Evolutionary conservation across 106 monocot species (phyloP).

Genomic region (Hemerocallis citrina): DNA sequence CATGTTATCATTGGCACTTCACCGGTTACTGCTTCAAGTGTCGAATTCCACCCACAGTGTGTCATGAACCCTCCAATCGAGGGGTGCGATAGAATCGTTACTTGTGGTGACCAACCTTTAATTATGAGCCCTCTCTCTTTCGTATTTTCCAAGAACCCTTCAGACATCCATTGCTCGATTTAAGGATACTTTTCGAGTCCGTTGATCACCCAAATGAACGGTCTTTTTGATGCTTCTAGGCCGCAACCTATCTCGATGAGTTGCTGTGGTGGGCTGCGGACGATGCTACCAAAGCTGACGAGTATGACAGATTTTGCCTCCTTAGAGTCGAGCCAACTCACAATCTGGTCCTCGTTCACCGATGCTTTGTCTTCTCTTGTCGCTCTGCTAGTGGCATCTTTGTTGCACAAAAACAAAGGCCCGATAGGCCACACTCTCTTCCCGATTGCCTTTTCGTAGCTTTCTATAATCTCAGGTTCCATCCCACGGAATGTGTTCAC

Average conservation of each 20-base stretch:
- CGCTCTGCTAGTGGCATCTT: not conserved
- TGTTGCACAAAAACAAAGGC: slow-evolving; percentile 23
- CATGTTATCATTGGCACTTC: not conserved
- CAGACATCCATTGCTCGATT: not conserved
- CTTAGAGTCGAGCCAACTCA: slow-evolving; percentile 32
- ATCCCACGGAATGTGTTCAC: not conserved
- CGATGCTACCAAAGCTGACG: slow-evolving; percentile 22
- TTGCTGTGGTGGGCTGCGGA: not conserved
- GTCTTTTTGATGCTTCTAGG: not conserved
- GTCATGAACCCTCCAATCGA: slow-evolving; percentile 1
- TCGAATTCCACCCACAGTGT: slow-evolving; percentile 5
- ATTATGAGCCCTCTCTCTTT: not conserved
- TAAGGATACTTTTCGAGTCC: not conserved
- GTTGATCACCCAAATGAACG: slow-evolving; percentile 23
- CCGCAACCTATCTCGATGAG: slow-evolving; percentile 3
- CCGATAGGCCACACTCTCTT: slow-evolving; percentile 31
- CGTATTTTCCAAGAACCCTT: not conserved
- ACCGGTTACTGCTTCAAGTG: not conserved
- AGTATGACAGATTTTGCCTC: slow-evolving; percentile 19
- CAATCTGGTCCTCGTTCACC: slow-evolving; percentile 1
- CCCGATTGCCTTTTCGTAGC: slow-evolving; percentile 5
- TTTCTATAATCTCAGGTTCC: not conserved
- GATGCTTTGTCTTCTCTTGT: slow-evolving; percentile 8
- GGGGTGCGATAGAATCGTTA: not conserved
- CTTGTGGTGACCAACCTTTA: not conserved